These are phyloP conservation scores for Aspergillus neoniger DNA, from an alignment of 2,329 filamentous ascomycete species.

Conservation along the genomic window DNA sequence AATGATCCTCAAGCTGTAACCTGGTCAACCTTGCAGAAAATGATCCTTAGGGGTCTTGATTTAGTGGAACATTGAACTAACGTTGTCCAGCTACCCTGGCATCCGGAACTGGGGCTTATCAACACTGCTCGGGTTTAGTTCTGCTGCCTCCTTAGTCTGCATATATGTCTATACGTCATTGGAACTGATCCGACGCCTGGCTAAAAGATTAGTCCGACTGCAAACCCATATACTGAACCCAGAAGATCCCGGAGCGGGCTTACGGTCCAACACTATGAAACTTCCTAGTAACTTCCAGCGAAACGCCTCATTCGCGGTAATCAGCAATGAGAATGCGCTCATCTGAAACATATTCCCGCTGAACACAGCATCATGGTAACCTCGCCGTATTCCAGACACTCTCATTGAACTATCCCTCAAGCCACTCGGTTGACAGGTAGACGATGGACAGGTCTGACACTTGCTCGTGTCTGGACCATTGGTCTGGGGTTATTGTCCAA, in stretches of 20 bases:
- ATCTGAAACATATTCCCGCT: background rate
- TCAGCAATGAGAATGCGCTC: background rate
- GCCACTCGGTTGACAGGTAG: background rate
- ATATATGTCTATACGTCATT: background rate
- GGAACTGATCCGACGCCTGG: background rate
- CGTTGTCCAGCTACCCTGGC: background rate
- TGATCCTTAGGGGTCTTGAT: background rate
- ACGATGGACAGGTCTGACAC: background rate
- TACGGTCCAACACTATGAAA: background rate
- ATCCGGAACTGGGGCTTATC: background rate
- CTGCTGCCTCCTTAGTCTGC: background rate
- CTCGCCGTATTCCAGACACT: background rate
- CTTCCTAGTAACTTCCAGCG: no score
- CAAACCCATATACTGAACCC: background rate
- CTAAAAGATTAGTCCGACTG: background rate
- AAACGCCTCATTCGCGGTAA: background rate
- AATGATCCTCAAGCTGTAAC: slow-evolving; percentile 1
- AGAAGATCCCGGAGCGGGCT: background rate
- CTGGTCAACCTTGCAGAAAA: background rate
- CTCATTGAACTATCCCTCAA: background rate
- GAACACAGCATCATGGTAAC: background rate
- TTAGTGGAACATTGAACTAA: background rate
- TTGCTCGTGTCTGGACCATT: background rate
- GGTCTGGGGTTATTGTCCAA: background rate
- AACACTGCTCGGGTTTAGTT: background rate